Conservation (phyloP, 2,329 filamentous ascomycete genomes). For the Neocucurbitaria cava region DNA sequence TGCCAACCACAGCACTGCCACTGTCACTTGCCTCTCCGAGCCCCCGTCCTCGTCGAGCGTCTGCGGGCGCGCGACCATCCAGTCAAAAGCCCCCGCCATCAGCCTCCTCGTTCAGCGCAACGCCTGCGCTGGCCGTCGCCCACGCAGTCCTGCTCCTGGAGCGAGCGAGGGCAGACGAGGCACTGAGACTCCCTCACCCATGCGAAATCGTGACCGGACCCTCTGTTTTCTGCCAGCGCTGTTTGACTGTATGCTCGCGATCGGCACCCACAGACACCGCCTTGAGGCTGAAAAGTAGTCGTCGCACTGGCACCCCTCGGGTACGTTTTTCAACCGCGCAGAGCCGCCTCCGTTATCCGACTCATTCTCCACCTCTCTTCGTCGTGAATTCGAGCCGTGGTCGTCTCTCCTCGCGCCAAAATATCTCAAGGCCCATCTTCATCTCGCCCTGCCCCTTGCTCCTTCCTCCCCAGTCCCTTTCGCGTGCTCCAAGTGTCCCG, state of each 20-base stretch:
- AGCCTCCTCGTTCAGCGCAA: constrained; percentile 20
- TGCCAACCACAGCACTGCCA: neutral
- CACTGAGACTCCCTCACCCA: constrained; percentile 11
- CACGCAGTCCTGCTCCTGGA: constrained; percentile 6
- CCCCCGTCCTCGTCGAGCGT: constrained; percentile 9
- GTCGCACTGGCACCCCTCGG: constrained; percentile 45
- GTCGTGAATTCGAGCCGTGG: constrained; percentile 15
- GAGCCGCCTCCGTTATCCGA: constrained; percentile 39
- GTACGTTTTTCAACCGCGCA: constrained; percentile 45
- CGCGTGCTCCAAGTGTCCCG: constrained; percentile 17
- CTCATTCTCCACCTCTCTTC: constrained; percentile 19
- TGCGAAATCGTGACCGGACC: constrained; percentile 16
- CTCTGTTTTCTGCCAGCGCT: constrained; percentile 23
- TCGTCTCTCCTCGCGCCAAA: constrained; percentile 7
- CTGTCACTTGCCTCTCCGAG: neutral
- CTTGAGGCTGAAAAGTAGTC: constrained; percentile 47
- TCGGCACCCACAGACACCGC: constrained; percentile 45
- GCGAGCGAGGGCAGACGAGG: constrained; percentile 9
- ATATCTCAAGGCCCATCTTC: neutral
- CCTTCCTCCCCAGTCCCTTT: constrained; percentile 20
- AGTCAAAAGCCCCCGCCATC: constrained; percentile 24
- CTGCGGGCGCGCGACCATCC: constrained; percentile 12
- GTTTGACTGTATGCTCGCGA: constrained; percentile 33
- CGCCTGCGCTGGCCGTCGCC: constrained; percentile 5
- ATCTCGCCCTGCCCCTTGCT: constrained; percentile 16